Evolutionary conservation across 2,329 filamentous ascomycete genomes (phyloP), one percentile per base, ranked within the genome.

Genomic region (Exserohilum turcica): DNA sequence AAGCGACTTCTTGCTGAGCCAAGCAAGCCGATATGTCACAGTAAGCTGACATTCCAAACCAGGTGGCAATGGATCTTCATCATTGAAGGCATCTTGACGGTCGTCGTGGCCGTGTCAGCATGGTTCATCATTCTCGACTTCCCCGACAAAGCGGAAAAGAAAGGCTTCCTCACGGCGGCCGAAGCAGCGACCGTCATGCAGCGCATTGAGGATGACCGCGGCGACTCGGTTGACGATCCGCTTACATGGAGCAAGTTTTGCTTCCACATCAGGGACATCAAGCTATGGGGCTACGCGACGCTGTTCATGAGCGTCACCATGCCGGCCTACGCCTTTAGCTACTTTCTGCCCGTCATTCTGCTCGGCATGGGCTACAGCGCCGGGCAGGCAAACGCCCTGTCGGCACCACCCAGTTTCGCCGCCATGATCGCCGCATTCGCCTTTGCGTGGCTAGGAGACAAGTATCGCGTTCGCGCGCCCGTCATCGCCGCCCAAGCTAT

Each of bases 31-130:
- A 13, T 18, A 27, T 27, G 15, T n/a, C 18, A 16, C 7, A 10
- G n/a, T 16, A 10, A 27, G 37, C 21, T 40, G 37, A 40, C 37
- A 7, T 16, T 13, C n/a, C 9, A 6, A 2, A 3, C 13, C 12
- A 43, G 67, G 19, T 71, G 68, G 68, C 57, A 54, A 9, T 71
- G 67, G 66, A 70, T 70, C 27, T 68, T 71, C 47, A 61, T 66
- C 27, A 55, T 70, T 13, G 66, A 71, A 27, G 68, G 67, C 0
- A 62, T 67, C 12, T 38, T 68, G 0, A 70, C 68, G 2, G 65
- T 62, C 44, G 38, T 61, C 7, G 58, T 69, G 8, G 66, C 65
- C n/a, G 63, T 67, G 10, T 52, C 60, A 5, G 63, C 61, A 7
- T 63, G 63, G 55, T 64, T 64, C 38, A 54, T 68, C 43, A 68